These are phyloP conservation scores for Zygotorulaspora florentina DNA, from an alignment of 805 yeast species.

Conservation along the genomic window DNA sequence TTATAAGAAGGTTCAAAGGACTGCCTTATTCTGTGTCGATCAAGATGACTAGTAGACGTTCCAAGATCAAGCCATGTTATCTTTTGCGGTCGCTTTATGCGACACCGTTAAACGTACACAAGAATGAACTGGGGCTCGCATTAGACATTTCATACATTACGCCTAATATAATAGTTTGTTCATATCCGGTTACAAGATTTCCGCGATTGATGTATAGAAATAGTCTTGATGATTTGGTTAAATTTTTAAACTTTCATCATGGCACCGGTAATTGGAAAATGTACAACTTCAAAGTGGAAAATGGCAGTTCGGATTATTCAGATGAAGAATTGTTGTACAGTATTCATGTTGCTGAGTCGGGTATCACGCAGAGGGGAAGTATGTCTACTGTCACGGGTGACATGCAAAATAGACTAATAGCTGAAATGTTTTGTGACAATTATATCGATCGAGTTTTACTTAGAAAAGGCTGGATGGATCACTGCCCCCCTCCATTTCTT, in stretches of 20 bases:
- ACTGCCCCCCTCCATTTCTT: slow-evolving; percentile 64
- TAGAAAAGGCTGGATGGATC: slow-evolving; percentile 65
- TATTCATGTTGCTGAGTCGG: neutral
- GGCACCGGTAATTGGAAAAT: slow-evolving; percentile 58
- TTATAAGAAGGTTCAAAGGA: neutral
- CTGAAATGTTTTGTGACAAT: slow-evolving; percentile 3
- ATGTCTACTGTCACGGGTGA: neutral
- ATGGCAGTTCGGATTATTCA: slow-evolving; percentile 37
- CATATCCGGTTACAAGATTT: slow-evolving; percentile 59
- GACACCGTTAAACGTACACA: slow-evolving; percentile 25
- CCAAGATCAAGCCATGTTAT: slow-evolving; percentile 12
- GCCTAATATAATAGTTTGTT: slow-evolving; percentile 61
- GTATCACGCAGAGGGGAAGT: neutral
- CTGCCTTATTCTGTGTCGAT: neutral
- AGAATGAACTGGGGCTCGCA: slow-evolving; percentile 31
- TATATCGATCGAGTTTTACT: slow-evolving; percentile 6
- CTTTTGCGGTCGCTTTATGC: slow-evolving; percentile 19
- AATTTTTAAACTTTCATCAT: slow-evolving; percentile 45
- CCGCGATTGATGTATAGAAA: slow-evolving; percentile 49
- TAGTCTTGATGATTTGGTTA: slow-evolving; percentile 47
- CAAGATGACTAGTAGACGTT: slow-evolving; percentile 4
- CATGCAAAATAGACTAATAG: neutral
- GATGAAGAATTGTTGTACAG: slow-evolving; percentile 20
- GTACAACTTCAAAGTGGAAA: slow-evolving; percentile 67
- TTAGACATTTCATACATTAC: slow-evolving; percentile 68